Conservation (phyloP, 2,329 filamentous ascomycete species). For the Penicillium crustosum region DNA sequence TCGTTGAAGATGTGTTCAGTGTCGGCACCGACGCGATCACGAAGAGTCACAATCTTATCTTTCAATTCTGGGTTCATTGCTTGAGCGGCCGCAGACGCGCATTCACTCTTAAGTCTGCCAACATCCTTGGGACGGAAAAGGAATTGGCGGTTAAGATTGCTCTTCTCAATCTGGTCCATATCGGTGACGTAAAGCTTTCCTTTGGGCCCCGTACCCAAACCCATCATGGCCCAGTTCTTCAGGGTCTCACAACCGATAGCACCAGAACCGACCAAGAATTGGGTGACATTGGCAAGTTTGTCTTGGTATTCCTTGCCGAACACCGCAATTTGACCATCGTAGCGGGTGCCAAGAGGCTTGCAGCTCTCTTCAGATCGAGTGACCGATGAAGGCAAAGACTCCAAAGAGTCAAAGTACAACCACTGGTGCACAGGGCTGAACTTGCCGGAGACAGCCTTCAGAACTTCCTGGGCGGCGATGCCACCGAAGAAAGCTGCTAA, state of each 20-base stretch:
- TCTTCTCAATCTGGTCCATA: conserved; percentile 98
- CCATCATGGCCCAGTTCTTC: conserved; percentile 99
- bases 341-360: conserved; percentile 79
- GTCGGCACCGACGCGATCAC: conserved; percentile 85
- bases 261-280: conserved; percentile 94
- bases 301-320: conserved; percentile 93
- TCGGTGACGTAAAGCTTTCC: conserved; percentile 92
- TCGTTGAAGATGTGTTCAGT: conserved; percentile 96
- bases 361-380: conserved; percentile 82
- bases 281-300: conserved; percentile 83
- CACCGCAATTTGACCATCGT: conserved; percentile 96
- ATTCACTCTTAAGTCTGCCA: conserved; percentile 94
- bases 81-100: conserved; percentile 83
- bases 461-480: conserved; percentile 86
- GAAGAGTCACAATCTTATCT: conserved; percentile 80
- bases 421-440: conserved; percentile 95
- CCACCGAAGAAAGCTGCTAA: conserved; percentile 96
- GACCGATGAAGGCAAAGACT: conserved; percentile 77
- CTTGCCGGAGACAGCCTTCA: conserved; percentile 97
- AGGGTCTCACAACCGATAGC: conserved; percentile 99
- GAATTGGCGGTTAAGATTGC: conserved; percentile 96
- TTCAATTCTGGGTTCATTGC: conserved; percentile 91
- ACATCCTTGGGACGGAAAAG: conserved; percentile 92
- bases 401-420: conserved; percentile 97
- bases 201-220: conserved; percentile 80